Conservation (phyloP, 352 stramenopile genomes). For the Phytophthora pisi region DNA sequence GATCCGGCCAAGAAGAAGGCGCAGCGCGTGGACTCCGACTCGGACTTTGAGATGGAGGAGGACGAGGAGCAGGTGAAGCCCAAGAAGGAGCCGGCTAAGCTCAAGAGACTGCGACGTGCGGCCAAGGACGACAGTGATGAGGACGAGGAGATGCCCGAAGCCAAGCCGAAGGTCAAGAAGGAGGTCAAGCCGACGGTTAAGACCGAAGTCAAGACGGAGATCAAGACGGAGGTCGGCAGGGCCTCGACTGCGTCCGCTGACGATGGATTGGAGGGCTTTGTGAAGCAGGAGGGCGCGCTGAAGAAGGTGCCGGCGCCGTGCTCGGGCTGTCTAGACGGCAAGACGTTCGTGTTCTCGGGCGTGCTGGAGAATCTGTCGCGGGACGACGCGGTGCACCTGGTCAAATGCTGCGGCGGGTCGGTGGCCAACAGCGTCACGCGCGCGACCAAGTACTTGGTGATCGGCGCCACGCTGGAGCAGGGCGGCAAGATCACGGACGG, state of each 20-base stretch:
- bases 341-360: slow-evolving; percentile 83
- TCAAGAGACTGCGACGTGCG: slow-evolving; percentile 22
- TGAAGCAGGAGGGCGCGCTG: slow-evolving; percentile 32
- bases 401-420: slow-evolving; percentile 78
- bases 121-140: slow-evolving; percentile 17
- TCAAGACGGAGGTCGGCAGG: slow-evolving; percentile 4
- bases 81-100: slow-evolving; percentile 17
- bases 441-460: slow-evolving; percentile 80
- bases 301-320: slow-evolving; percentile 62
- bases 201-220: slow-evolving; percentile 12
- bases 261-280: slow-evolving; percentile 13
- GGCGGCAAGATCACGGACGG: slow-evolving; percentile 59
- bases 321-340: slow-evolving; percentile 72
- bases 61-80: slow-evolving; percentile 24
- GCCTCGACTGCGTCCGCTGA: background rate
- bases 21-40: slow-evolving; percentile 35
- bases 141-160: slow-evolving; percentile 32
- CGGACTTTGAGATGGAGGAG: slow-evolving; percentile 48
- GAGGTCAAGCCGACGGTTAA: slow-evolving; percentile 11
- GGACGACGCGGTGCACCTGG: slow-evolving; percentile 73
- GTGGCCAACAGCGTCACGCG: slow-evolving; percentile 70
- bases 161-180: slow-evolving; percentile 10
- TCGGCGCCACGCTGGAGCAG: slow-evolving; percentile 70
- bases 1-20: slow-evolving; percentile 30
- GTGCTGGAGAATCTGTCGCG: slow-evolving; percentile 61